Evolutionary conservation across 371 early-diverging fungal species (phyloP).

Genomic region (Circinella umbellata): DNA sequence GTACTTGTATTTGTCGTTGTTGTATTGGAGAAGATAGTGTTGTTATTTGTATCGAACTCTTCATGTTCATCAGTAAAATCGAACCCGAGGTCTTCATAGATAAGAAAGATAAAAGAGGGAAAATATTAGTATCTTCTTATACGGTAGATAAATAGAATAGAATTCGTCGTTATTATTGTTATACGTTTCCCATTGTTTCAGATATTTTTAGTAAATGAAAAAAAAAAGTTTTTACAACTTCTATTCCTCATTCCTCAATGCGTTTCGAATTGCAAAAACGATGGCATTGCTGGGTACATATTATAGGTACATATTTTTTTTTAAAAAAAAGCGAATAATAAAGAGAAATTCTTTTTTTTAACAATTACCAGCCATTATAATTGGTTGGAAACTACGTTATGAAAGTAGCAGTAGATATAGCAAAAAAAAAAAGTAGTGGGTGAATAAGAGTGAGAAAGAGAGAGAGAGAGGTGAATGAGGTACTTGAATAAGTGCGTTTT

Average conservation of each 20-base stretch:
- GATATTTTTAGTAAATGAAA: not conserved
- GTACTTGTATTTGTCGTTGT: not conserved
- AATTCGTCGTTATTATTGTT: no score
- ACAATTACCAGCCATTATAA: conserved; percentile 25
- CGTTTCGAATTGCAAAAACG: no score
- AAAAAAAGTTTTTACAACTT: not conserved
- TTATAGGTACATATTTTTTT: no score
- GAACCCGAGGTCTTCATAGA: conserved; percentile 48
- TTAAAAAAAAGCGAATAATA: no score
- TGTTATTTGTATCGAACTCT: conserved; percentile 24
- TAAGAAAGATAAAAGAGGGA: not conserved
- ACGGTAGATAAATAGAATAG: not conserved
- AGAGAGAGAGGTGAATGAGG: not conserved
- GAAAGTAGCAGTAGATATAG: not conserved
- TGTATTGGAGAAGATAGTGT: conserved; percentile 4
- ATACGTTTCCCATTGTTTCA: not conserved
- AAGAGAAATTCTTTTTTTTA: no score
- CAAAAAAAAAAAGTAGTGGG: not conserved
- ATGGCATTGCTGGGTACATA: no score
- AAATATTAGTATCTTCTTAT: not conserved
- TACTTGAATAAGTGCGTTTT: not conserved
- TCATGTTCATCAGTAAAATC: conserved; percentile 49
- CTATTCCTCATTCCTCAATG: not conserved
- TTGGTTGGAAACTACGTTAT: not conserved
- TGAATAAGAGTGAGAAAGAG: not conserved